These are phyloP conservation scores for Glycyrrhiza uralensis DNA, from an alignment of 306 rosid species.

Conservation along the genomic window DNA sequence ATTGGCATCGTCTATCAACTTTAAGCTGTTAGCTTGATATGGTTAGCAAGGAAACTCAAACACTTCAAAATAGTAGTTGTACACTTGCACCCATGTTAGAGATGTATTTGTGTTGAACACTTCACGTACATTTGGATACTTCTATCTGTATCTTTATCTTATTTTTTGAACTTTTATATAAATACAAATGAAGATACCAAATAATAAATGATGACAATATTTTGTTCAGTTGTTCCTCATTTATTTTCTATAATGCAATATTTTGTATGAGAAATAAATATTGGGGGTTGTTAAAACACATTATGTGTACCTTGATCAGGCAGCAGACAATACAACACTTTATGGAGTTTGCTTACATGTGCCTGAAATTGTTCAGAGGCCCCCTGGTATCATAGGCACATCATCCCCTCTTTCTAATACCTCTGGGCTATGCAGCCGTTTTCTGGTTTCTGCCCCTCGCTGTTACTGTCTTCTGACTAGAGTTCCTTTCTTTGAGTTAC, in stretches of 20 bases:
- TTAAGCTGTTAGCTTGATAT: constrained; percentile 8
- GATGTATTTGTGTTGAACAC: background rate
- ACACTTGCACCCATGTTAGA: too few relatives aligned
- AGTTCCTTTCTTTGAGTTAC: constrained; percentile 89
- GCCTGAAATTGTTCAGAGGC: constrained; percentile 93
- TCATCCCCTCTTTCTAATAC: constrained; percentile 57
- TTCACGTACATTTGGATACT: too few relatives aligned
- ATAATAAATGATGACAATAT: too few relatives aligned
- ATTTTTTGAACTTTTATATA: too few relatives aligned
- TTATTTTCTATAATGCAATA: constrained; percentile 1
- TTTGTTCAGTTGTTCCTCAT: constrained; percentile 11
- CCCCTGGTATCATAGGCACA: constrained; percentile 69
- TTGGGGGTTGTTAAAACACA: constrained; percentile 36
- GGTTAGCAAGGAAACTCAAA: background rate
- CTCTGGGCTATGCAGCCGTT: constrained; percentile 59
- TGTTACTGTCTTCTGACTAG: constrained; percentile 90
- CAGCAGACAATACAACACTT: constrained; percentile 73
- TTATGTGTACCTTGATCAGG: constrained; percentile 55
- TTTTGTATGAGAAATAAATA: constrained; percentile 13
- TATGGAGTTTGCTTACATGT: constrained; percentile 97
- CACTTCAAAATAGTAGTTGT: background rate
- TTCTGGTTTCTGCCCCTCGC: constrained; percentile 95
- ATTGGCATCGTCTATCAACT: background rate
- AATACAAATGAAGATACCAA: too few relatives aligned
- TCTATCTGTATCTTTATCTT: too few relatives aligned